Base-by-base conservation (phyloP, 352 stramenopile genomes). In the Globisporangium iwayamae region DNA sequence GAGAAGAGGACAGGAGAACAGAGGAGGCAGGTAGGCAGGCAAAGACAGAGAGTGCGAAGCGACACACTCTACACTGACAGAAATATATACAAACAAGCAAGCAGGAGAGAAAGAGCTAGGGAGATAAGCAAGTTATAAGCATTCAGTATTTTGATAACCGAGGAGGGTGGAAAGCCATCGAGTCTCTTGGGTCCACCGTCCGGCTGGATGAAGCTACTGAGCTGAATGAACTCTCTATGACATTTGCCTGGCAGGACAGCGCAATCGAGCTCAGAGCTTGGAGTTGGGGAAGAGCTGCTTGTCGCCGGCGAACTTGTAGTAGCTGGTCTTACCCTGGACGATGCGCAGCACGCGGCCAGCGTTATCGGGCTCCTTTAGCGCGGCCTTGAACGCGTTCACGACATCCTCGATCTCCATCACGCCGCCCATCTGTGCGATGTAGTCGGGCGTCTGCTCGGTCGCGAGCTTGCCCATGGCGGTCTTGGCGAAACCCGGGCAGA, bases 271-370 rank as follows among this genome's bases (percentile, higher is more conserved):
- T 25, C 47, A 63, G 20, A 63, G 58, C 72, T 89, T 91, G 45
- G 82, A 85, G 60, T 85, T 72, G 1, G 79, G 78, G 72, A 88
- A 91, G 39, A 89, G 61, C 22, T 51, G n/a, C 71, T 90, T 88
- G 79, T 90, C 83, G n/a, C 81, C 81, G 3, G 79, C 68, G 58
- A 89, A 91, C 52, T 69, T 77, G 69, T 85, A 83, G 72, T 90
- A 90, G 36, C 63, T 28, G n/a, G 63, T 71, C 47, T 66, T 69
- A 51, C 69, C 74, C 36, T 79, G 76, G 57, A 89, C 66, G 55
- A 90, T 82, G 53, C 80, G 78, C 32, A 83, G 70, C 46, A 85
- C 72, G 41, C 83, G 83, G 14, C 83, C 83, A 9, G 73, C 70
- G 45, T 92, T 92, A 18, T 79, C 76, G 6, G 77, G 62, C 38